Base-by-base conservation (phyloP, 495 filamentous ascomycete genomes). In the Margaritispora aquatica region DNA sequence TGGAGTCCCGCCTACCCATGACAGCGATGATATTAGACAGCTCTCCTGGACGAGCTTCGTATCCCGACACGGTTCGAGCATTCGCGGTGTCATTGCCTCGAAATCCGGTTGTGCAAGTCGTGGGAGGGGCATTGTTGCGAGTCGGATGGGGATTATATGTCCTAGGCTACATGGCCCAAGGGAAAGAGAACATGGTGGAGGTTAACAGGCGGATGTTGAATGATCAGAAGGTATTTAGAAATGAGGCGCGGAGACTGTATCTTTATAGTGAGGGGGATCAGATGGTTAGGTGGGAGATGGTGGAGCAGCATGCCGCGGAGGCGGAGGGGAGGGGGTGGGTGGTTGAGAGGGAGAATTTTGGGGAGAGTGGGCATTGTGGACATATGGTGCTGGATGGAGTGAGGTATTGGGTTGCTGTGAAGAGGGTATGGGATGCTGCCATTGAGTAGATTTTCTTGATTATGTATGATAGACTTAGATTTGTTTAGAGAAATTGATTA, bases 271-370 rank as follows among this genome's bases (percentile, higher is more conserved):
- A 69, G 52, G 60, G 24, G 49, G 58, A 61, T 44, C 41, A 49
- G 5, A 56, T 61, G 46, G 87, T 73, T 0, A 87, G 84, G 19
- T 97, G 68, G 74, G 89, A 91, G 70, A 68, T 97, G 88, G 78
- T 98, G 93, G 72, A 77, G 49, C 65, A 69, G 56, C 63, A 61
- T 97, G 94, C 73, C 96, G 88, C 20, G 92, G 81, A 70, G 68
- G 97, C 94, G 20, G 85, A 80, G 3, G 93, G 92, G 11, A 92
- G 80, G 59, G 97, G 83, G 77, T 97, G 97, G 50, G 77, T 84
- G 76, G 44, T 81, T 80, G 55, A 90, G 90, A 22, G 92, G 73
- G n/a, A 70, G 38, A 62, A 64, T 59, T 75, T 67, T 50, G 58
- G 57, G 44, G 49, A 53, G 21, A 75, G 66, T 38, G 61, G 58